Evolutionary conservation across 257 asterid genomes (phyloP), one percentile per base, ranked within the genome.

Genomic region (Petunia axillaris): DNA sequence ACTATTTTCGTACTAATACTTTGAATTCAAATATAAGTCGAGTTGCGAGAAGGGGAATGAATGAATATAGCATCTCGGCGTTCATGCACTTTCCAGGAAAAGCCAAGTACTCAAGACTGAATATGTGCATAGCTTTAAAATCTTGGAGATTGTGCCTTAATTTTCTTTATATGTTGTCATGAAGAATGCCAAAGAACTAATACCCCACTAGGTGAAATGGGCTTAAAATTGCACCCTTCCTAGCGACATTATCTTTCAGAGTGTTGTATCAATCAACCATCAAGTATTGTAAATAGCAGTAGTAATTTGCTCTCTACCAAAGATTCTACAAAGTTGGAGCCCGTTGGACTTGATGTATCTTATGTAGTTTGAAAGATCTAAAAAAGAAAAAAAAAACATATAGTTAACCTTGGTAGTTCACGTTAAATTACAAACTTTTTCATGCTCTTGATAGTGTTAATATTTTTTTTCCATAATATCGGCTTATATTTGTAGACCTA

Each of bases 61-160:
- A 81, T 71, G 59, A 73, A 65, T 41, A 65, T 41, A 65, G 15
- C 13, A 2, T 5, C 76, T 55, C 64, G 48, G 84, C 53, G 76
- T 82, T 85, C 90, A 89, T 87, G 88, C 85, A 89, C 84, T 82
- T 82, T 58, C 76, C 74, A 59, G 53, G 65, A 82, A 82, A 43
- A 16, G 54, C 64, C 85, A 80, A 67, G 70, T 55, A 57, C 52
- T 77, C 67, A 80, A 38, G 70, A 65, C n/a, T 63, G 36, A 7
- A 59, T 43, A 7, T 63, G 75, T 74, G 75, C 84, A 70, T 54
- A 77, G 55, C n/a, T 8, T 71, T 73, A 59, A 53, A 85, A 39
- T 25, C n/a, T 52, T 36, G 35, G 10, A 70, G 6, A n/a, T 38
- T 25, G 25, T 25, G 25, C 25, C 5, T 35, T 70, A 54, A 68